These are phyloP conservation scores for Cerrena zonata DNA, from an alignment of 1,284 basidiomycete genomes.

Conservation along the genomic window DNA sequence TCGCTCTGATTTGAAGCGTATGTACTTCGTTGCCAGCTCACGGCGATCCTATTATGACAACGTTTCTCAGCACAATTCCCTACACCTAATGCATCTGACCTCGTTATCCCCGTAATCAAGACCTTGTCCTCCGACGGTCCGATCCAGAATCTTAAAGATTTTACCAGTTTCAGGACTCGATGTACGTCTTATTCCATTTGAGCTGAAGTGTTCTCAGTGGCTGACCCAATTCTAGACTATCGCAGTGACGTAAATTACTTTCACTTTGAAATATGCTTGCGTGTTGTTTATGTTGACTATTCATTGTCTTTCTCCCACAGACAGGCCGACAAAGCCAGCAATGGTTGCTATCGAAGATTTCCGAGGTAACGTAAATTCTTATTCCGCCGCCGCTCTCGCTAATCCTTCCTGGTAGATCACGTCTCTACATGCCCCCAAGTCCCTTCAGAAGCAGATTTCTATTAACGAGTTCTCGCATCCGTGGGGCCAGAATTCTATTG, in stretches of 20 bases:
- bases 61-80: conserved; percentile 44
- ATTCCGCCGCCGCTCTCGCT: conserved; percentile 8
- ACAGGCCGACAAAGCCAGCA: conserved; percentile 76
- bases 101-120: conserved; percentile 57
- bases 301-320: conserved; percentile 31
- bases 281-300: conserved; percentile 12
- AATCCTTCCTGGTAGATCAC: conserved; percentile 51
- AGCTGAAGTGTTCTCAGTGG: conserved; percentile 29
- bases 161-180: conserved; percentile 69
- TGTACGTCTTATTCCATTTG: conserved; percentile 39
- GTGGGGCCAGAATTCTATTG: conserved; percentile 91
- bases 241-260: conserved; percentile 58
- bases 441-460: conserved; percentile 52
- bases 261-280: conserved; percentile 9
- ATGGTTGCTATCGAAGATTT: conserved; percentile 76
- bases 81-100: conserved; percentile 51
- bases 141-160: conserved; percentile 63
- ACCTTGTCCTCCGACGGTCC: conserved; percentile 64
- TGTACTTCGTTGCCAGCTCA: conserved; percentile 12
- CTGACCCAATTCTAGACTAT: conserved; percentile 49
- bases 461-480: conserved; percentile 79
- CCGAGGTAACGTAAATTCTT: conserved; percentile 43
- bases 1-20: conserved; percentile 35
- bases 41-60: conserved; percentile 6
- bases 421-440: conserved; percentile 48